These are phyloP conservation scores for Sphagnum tenellum DNA, from an alignment of 225 moss, liverwort and hornwort species.

Conservation along the genomic window DNA sequence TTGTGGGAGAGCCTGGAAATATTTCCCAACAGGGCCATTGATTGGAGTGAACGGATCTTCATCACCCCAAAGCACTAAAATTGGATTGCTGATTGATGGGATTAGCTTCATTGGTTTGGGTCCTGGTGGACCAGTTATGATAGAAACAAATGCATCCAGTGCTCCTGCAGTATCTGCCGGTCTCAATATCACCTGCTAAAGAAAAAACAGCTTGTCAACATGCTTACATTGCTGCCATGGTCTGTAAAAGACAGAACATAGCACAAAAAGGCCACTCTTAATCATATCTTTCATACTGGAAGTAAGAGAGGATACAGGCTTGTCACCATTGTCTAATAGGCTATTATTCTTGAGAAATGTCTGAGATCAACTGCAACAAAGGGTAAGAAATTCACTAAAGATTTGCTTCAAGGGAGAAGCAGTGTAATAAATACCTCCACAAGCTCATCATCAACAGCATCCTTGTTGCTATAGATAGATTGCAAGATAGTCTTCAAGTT, in stretches of 20 bases:
- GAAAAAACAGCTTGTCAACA: slow-evolving; percentile 1
- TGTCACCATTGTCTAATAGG: not conserved
- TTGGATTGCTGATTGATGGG: slow-evolving; percentile 50
- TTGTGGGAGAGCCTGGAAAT: slow-evolving; percentile 40
- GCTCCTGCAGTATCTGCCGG: slow-evolving; percentile 82
- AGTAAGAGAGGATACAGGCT: not conserved
- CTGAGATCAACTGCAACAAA: not conserved
- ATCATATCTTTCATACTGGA: no score
- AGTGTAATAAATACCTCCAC: slow-evolving; percentile 43
- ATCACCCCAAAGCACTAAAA: slow-evolving; percentile 87
- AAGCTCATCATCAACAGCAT: slow-evolving; percentile 89
- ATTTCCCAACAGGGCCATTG: slow-evolving; percentile 80
- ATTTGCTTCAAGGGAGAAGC: no score
- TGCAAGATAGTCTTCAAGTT: slow-evolving; percentile 75
- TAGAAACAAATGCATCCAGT: slow-evolving; percentile 84
- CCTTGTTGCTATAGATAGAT: slow-evolving; percentile 88
- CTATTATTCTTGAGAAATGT: not conserved
- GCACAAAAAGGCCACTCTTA: no score
- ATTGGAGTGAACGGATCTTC: slow-evolving; percentile 89
- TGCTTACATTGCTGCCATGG: no score
- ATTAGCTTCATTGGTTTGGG: slow-evolving; percentile 68
- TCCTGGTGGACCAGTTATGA: slow-evolving; percentile 88
- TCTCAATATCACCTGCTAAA: slow-evolving; percentile 51
- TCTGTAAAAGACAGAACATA: no score
- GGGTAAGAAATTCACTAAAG: not conserved